Conservation (phyloP, 1,284 basidiomycete species). For the Ceratobasidium sp. region DNA sequence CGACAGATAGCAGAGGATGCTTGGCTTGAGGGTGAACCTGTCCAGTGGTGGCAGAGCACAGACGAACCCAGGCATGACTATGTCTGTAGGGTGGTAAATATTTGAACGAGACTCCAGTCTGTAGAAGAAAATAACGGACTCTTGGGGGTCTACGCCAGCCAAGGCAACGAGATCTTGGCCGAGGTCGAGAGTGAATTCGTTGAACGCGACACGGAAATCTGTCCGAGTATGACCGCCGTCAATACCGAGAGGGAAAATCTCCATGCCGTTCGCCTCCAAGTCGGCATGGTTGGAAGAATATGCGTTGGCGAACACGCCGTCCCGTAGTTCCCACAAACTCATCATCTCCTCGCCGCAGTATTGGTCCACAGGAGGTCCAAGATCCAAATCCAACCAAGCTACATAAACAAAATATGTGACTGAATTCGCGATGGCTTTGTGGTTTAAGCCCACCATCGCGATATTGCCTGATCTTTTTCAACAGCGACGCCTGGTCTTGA, state of each 20-base stretch:
- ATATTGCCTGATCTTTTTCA: background rate
- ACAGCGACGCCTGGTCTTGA: background rate
- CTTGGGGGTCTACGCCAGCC: background rate
- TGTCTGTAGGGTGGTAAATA: background rate
- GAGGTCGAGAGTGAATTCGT: slow-evolving; percentile 5
- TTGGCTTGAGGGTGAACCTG: background rate
- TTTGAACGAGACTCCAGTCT: background rate
- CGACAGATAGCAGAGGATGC: background rate
- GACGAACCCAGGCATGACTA: background rate
- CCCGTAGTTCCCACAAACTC: background rate
- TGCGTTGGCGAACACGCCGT: background rate
- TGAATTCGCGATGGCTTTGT: background rate
- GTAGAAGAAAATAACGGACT: background rate
- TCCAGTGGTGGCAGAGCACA: slow-evolving; percentile 5
- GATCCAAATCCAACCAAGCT: slow-evolving; percentile 16
- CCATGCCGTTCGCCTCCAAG: no score
- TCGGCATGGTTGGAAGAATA: background rate
- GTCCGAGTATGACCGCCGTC: background rate
- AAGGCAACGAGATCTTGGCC: slow-evolving; percentile 8
- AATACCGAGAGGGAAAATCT: background rate
- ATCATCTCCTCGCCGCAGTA: background rate
- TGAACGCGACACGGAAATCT: background rate
- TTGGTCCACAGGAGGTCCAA: background rate
- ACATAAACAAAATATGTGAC: background rate
- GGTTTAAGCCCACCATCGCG: background rate